A percentile compares a stretch with the other conserved stretches of the same genome.
Conservation (phyloP, 805 yeast genomes). For the Starmerella stigmatis region DNA sequence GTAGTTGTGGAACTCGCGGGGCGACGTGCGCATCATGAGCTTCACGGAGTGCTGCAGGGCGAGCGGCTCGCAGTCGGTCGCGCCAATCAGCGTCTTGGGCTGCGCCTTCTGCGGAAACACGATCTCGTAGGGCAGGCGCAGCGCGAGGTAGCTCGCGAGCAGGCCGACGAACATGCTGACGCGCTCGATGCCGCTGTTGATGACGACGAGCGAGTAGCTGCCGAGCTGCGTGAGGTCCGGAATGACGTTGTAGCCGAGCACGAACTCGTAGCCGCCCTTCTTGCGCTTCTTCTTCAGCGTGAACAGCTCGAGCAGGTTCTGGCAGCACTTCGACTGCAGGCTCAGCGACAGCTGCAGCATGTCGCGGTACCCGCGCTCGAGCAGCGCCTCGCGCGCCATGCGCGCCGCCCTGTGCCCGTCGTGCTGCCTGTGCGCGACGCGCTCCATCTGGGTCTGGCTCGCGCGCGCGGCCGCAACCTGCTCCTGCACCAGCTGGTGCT, state of each 20-base stretch:
- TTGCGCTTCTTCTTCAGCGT: slow-evolving; percentile 23
- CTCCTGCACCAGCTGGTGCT: slow-evolving; percentile 5
- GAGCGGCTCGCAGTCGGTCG: slow-evolving; percentile 8
- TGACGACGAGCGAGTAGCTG: slow-evolving; percentile 26
- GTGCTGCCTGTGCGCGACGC: background rate
- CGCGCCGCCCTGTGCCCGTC: background rate
- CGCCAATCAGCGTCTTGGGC: slow-evolving; percentile 24
- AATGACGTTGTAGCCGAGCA: slow-evolving; percentile 27
- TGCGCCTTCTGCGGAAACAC: slow-evolving; percentile 25
- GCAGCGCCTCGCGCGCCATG: slow-evolving; percentile 8
- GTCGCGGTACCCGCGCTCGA: slow-evolving; percentile 21
- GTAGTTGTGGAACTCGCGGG: slow-evolving; percentile 27
- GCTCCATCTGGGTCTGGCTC: background rate
- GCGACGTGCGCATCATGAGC: slow-evolving; percentile 26
- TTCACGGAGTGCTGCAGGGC: slow-evolving; percentile 23
- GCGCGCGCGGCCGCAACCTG: background rate
- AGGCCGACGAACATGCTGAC: slow-evolving; percentile 27
- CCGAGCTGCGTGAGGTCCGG: slow-evolving; percentile 28
- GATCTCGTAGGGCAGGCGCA: slow-evolving; percentile 28
- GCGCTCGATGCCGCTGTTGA: slow-evolving; percentile 30
- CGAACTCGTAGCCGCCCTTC: slow-evolving; percentile 25
- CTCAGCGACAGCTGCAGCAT: slow-evolving; percentile 20
- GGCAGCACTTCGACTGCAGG: slow-evolving; percentile 22
- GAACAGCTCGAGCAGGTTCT: slow-evolving; percentile 22
- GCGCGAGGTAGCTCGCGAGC: slow-evolving; percentile 28